These are phyloP conservation scores for Leccinum subtestaceum DNA, from an alignment of 768 basidiomycete species.

Conservation along the genomic window DNA sequence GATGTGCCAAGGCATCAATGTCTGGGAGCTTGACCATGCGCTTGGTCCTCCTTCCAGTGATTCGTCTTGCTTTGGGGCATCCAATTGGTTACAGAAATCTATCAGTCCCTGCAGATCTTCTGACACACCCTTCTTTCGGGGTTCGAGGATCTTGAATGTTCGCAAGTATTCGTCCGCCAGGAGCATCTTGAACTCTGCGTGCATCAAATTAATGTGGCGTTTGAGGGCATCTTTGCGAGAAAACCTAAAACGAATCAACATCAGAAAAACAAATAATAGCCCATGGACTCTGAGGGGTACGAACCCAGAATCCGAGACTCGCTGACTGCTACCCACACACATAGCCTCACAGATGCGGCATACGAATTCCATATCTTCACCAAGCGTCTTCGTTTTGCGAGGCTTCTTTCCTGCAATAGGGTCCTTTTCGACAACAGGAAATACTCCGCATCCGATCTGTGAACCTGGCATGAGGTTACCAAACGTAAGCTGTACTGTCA, in stretches of 20 bases:
- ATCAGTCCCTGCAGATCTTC: neutral
- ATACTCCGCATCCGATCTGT: neutral
- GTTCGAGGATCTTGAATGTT: neutral
- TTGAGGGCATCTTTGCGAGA: slow-evolving; percentile 11
- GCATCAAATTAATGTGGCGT: neutral
- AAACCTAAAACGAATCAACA: neutral
- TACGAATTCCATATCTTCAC: neutral
- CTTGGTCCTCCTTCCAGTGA: neutral
- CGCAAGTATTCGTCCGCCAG: rapidly evolving
- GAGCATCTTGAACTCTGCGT: neutral
- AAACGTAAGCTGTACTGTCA: neutral
- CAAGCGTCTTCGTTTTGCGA: neutral
- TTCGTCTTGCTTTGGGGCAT: neutral
- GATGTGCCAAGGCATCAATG: too few relatives aligned
- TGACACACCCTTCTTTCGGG: neutral
- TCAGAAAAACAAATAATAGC: neutral
- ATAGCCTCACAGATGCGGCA: neutral
- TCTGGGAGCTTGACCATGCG: too few relatives aligned
- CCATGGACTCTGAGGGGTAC: neutral
- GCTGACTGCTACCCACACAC: neutral
- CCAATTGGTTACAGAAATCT: neutral
- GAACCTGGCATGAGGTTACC: neutral
- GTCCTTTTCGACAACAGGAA: neutral
- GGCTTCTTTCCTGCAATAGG: neutral
- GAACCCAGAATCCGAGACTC: neutral